These are phyloP conservation scores for Dendrobium officinale DNA, from an alignment of 106 monocot genomes.

Conservation along the genomic window DNA sequence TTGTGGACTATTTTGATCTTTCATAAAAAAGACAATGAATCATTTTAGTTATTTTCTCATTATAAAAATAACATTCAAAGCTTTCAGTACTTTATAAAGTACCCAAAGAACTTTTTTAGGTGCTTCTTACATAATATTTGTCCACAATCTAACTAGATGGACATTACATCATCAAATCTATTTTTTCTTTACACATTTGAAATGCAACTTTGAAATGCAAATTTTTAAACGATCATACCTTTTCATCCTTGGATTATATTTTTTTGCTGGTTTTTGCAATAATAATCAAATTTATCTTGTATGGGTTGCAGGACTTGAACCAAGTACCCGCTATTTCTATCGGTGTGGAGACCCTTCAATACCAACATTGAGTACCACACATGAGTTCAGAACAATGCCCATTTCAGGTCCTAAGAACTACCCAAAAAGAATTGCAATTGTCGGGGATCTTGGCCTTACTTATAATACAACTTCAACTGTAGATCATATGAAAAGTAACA, in stretches of 20 bases:
- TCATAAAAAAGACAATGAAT: no score
- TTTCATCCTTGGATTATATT: neutral
- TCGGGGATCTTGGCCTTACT: constrained; percentile 87
- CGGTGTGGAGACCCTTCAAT: constrained; percentile 76
- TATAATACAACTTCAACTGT: constrained; percentile 79
- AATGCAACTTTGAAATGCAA: neutral
- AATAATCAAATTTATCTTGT: constrained; percentile 5
- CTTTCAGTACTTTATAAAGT: no score
- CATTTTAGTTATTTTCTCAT: no score
- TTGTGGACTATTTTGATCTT: no score
- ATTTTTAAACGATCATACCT: neutral
- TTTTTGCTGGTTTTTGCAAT: neutral
- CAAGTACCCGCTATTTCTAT: constrained; percentile 59
- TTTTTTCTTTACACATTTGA: neutral
- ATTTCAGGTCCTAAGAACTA: constrained; percentile 41
- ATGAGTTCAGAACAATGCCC: constrained; percentile 73
- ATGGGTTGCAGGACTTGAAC: constrained; percentile 44
- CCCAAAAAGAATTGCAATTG: constrained; percentile 59
- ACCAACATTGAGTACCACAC: constrained; percentile 52
- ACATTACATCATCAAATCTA: neutral
- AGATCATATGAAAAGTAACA: constrained; percentile 59
- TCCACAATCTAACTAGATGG: no score
- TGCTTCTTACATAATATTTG: neutral
- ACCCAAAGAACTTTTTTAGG: neutral
- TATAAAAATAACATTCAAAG: no score